Percentiles rank a stretch among this genome's conserved stretches.
These are phyloP conservation scores for Tetracladium maxilliforme DNA, from an alignment of 2,329 filamentous ascomycete species.

Conservation along the genomic window DNA sequence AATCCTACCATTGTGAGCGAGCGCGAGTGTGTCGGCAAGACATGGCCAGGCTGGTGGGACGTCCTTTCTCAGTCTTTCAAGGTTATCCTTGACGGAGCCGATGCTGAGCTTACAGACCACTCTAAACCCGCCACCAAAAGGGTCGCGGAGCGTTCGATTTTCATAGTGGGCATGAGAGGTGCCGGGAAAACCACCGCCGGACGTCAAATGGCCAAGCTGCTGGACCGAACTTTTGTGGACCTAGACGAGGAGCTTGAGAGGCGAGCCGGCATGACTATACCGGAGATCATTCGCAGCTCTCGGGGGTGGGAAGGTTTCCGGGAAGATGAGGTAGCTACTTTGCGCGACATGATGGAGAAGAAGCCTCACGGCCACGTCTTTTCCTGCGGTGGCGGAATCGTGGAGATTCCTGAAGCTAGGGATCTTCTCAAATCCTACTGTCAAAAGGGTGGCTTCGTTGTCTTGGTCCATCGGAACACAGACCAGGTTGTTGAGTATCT, in stretches of 20 bases:
- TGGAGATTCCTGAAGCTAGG: conserved; percentile 71
- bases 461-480: conserved; percentile 79
- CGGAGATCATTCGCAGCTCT: conserved; percentile 61
- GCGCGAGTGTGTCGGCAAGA: conserved; percentile 89
- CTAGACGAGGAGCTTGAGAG: conserved; percentile 78
- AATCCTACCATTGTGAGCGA: conserved; percentile 67
- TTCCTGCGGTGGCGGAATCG: conserved; percentile 86
- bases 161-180: conserved; percentile 94
- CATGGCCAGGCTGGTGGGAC: conserved; percentile 99
- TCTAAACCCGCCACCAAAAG: conserved; percentile 19
- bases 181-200: conserved; percentile 94
- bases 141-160: conserved; percentile 50
- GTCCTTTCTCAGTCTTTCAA: conserved; percentile 65
- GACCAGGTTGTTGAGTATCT: conserved; percentile 81
- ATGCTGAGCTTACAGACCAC: conserved; percentile 17
- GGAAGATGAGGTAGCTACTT: conserved; percentile 57
- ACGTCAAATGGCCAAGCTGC: conserved; percentile 62
- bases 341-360: conserved; percentile 61
- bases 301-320: conserved; percentile 84
- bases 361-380: conserved; percentile 67
- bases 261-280: conserved; percentile 60
- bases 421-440: conserved; percentile 61
- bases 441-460: conserved; percentile 64
- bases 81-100: conserved; percentile 62
- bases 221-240: conserved; percentile 70